Conservation (phyloP, 1,284 basidiomycete species). For the Earliella scabrosa region DNA sequence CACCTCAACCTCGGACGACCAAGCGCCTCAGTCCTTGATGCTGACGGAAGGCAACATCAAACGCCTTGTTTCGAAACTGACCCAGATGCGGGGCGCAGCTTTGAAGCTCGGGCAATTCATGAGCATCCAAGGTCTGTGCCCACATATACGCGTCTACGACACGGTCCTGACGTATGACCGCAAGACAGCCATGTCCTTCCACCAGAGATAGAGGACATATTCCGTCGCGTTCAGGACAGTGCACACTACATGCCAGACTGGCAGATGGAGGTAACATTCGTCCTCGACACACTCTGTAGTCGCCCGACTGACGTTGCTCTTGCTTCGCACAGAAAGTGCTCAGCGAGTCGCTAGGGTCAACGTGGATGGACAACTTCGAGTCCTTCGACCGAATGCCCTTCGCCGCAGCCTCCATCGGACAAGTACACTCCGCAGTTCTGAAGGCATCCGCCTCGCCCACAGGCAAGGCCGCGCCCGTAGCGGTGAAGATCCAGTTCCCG, state of each 20-base stretch:
- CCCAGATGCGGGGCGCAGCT: slow-evolving; percentile 95
- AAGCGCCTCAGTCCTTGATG: slow-evolving; percentile 60
- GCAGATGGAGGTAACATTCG: slow-evolving; percentile 83
- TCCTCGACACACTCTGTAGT: background rate
- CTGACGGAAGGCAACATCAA: slow-evolving; percentile 91
- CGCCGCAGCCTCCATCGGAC: slow-evolving; percentile 96
- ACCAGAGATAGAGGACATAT: slow-evolving; percentile 87
- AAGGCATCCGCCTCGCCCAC: slow-evolving; percentile 52
- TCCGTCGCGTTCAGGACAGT: slow-evolving; percentile 91
- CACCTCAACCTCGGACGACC: slow-evolving; percentile 27
- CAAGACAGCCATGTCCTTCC: slow-evolving; percentile 88
- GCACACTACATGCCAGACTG: slow-evolving; percentile 99
- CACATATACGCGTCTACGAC: background rate
- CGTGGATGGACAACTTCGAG: slow-evolving; percentile 78
- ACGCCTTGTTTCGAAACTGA: slow-evolving; percentile 89
- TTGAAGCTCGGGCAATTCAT: slow-evolving; percentile 97
- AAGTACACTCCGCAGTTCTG: slow-evolving; percentile 87
- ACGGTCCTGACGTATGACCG: background rate
- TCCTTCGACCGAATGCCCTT: slow-evolving; percentile 89
- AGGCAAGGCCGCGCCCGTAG: slow-evolving; percentile 64
- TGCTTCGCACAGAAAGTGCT: slow-evolving; percentile 69
- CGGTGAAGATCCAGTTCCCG: slow-evolving; percentile 97
- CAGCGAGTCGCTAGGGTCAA: slow-evolving; percentile 69
- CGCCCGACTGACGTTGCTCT: too few relatives aligned
- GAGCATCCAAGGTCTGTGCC: slow-evolving; percentile 86